Conservation (phyloP, 2,329 filamentous ascomycete genomes). For the Colletotrichum destructivum region DNA sequence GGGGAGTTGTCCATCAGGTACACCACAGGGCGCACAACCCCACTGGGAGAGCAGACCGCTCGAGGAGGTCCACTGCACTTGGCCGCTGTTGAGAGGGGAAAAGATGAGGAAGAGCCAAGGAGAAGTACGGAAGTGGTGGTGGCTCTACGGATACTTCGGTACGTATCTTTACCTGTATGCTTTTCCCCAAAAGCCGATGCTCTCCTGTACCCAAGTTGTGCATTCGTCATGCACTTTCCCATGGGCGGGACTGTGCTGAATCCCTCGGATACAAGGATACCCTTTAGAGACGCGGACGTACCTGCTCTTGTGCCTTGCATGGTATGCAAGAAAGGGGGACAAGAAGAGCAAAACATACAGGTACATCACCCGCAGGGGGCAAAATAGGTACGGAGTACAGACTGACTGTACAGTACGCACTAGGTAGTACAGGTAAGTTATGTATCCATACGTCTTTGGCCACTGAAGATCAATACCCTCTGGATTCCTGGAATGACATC, state of each 20-base stretch:
- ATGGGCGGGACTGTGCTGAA: background rate
- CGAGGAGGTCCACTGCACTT: background rate
- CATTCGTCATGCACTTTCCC: constrained; percentile 37
- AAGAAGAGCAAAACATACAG: no score
- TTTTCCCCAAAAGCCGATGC: constrained; percentile 16
- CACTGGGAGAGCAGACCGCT: constrained; percentile 15
- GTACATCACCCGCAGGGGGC: no score
- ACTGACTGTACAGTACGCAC: no score
- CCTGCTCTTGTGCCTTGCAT: background rate
- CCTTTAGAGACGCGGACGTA: background rate
- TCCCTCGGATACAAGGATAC: constrained; percentile 31
- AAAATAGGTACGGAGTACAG: no score
- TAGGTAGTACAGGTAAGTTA: background rate
- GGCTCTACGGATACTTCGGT: background rate
- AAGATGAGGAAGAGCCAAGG: background rate
- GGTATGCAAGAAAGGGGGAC: background rate
- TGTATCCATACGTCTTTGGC: background rate
- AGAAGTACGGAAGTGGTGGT: background rate
- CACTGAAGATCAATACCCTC: constrained; percentile 8
- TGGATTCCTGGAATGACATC: background rate
- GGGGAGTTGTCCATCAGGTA: background rate
- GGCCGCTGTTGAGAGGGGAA: background rate
- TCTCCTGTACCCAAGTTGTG: constrained; percentile 19
- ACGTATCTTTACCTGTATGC: background rate
- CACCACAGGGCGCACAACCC: constrained; percentile 9